phyloP scores from a whole-genome alignment of 495 filamentous ascomycete genomes.

The Tuber magnatum region DNA sequence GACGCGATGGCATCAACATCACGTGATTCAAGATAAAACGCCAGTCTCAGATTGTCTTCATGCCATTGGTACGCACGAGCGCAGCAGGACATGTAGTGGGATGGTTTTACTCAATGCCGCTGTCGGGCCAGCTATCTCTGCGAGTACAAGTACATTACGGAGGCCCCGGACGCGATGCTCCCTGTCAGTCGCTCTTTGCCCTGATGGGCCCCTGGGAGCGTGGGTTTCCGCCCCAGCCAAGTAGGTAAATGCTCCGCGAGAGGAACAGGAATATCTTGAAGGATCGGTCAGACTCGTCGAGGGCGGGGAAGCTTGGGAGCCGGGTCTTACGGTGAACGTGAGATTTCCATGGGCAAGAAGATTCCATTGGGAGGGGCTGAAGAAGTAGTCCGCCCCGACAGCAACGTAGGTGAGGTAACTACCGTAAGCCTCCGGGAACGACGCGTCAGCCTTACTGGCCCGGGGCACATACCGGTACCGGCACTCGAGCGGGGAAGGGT shows the following conservation, averaged over 20 bases:
- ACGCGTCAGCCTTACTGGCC: conserved; percentile 9
- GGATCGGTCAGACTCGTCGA: conserved; percentile 9
- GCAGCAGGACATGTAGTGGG: background rate
- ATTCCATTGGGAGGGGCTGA: conserved; percentile 19
- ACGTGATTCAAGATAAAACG: background rate
- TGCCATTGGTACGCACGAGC: background rate
- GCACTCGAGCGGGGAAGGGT: background rate
- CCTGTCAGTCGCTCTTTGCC: background rate
- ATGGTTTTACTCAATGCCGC: background rate
- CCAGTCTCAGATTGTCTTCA: background rate
- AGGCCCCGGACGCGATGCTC: background rate
- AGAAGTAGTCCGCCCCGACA: conserved; percentile 17
- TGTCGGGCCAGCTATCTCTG: background rate
- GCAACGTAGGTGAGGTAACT: conserved; percentile 22
- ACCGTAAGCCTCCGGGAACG: background rate
- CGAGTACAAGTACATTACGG: background rate
- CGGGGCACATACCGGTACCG: background rate
- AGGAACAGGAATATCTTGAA: conserved; percentile 12
- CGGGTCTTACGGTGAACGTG: conserved; percentile 19
- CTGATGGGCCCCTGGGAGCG: background rate
- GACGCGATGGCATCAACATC: background rate
- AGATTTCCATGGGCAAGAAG: conserved; percentile 18
- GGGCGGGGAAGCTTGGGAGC: background rate
- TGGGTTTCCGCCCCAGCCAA: conserved; percentile 36
- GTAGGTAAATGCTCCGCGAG: conserved; percentile 27